Base-by-base conservation (phyloP, 495 filamentous ascomycete genomes). In the Penicillium salamii region DNA sequence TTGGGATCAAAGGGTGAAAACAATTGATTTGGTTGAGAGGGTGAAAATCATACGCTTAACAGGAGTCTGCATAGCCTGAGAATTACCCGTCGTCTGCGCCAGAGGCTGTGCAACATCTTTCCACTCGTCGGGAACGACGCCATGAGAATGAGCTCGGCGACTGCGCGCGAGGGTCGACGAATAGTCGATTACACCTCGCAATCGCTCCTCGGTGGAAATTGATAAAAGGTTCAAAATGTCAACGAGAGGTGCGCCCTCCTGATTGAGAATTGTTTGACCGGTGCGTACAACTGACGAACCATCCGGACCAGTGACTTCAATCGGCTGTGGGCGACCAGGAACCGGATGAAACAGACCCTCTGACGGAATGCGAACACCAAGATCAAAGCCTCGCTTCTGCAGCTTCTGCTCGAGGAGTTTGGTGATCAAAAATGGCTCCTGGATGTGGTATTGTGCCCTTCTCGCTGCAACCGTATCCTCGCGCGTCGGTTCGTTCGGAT, bases 221-320 rank as follows among this genome's bases (percentile, higher is more conserved):
- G 88, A 91, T 24, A 95, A 45, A 20, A 95, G 72, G 20, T 85
- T 81, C 15, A 95, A 56, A 40, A 95, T 82, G 42, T 95, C 88
- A 12, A 83, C 82, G 26, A 93, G 65, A 28, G 75, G 78, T 2
- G 84, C 75, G 8, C 86, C 85, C 20, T 79, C 70, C 13, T 82
- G 82, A 17, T 91, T 78, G n/a, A 88, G 74, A 2, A 82, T 80
- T 1, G 74, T 78, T 48, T 79, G 72, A 11, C 83, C 83, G 2
- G 74, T 77, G 3, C 84, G 80, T 13, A 76, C 59, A 2, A 83
- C 75, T 9, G 74, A 73, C 2, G 74, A 71, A 9, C 78, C 81
- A 55, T 85, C 78, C 0, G 78, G 75, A 17, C 72, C 73, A 8
- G 71, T 76, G 42, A 81, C 78, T 34, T 85, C 79, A 31, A 74